phyloP scores from a whole-genome alignment of 352 stramenopile genomes.

The Globisporangium iwayamae region DNA sequence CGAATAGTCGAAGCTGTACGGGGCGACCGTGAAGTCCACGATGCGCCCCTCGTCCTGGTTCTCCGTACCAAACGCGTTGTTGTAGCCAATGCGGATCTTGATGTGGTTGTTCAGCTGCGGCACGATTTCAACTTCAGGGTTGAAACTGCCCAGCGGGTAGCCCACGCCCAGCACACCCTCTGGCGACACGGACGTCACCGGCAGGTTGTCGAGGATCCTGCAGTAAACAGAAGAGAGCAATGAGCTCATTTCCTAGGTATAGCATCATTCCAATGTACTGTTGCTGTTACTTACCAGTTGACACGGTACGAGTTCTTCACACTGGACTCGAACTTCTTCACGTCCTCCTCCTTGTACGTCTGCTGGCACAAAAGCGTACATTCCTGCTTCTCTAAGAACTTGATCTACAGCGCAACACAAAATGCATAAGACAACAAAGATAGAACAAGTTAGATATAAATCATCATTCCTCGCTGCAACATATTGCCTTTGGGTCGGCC shows the following conservation, averaged over 20 bases:
- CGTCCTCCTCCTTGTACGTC: constrained; percentile 90
- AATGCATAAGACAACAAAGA: neutral
- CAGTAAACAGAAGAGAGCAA: neutral
- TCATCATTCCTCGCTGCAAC: neutral
- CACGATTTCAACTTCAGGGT: constrained; percentile 89
- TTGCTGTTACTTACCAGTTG: constrained; percentile 84
- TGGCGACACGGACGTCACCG: constrained; percentile 70
- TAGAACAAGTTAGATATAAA: neutral
- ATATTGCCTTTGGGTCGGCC: neutral
- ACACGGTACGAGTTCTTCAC: constrained; percentile 97
- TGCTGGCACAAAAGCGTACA: constrained; percentile 75
- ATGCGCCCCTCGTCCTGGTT: constrained; percentile 91
- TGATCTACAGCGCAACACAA: constrained; percentile 49
- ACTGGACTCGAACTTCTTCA: constrained; percentile 90
- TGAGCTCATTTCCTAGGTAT: constrained; percentile 6
- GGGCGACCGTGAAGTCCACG: constrained; percentile 98
- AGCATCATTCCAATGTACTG: constrained; percentile 12
- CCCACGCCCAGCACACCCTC: constrained; percentile 74
- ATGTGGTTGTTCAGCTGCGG: constrained; percentile 98
- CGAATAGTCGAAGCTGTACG: constrained; percentile 95
- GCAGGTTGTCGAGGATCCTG: constrained; percentile 98
- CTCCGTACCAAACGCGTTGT: constrained; percentile 80
- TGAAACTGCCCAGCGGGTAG: constrained; percentile 89
- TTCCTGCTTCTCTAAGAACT: constrained; percentile 74
- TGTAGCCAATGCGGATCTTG: constrained; percentile 98